Percentiles rank a stretch among this genome's conserved stretches.
Conservation (phyloP, 768 basidiomycete species). For the Naematelia aurantialba region DNA sequence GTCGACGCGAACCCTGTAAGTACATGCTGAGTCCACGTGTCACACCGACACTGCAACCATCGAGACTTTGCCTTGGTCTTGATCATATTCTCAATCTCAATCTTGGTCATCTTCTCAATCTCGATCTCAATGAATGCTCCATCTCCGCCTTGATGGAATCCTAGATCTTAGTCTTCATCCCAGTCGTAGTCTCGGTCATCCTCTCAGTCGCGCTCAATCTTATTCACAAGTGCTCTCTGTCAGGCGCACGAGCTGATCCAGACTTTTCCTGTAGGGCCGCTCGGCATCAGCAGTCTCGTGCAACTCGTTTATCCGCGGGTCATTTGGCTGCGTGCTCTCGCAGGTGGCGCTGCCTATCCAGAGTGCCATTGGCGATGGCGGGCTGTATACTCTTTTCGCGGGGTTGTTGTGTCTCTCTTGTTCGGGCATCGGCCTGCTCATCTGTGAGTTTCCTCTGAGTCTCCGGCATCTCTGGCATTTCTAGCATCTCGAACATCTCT, state of each 20-base stretch:
- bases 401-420: conserved; percentile 59
- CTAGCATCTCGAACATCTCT: neutral
- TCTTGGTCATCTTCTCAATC: too few species aligned
- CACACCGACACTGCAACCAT: too few species aligned
- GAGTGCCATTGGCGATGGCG: conserved; percentile 71
- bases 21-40: neutral
- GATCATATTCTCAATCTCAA: too few species aligned
- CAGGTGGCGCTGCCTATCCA: conserved; percentile 71
- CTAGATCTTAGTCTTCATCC: too few species aligned
- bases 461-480: neutral
- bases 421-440: conserved; percentile 60
- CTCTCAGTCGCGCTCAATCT: too few species aligned
- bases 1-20: conserved; percentile 72
- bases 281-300: conserved; percentile 68
- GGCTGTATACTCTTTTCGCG: conserved; percentile 68
- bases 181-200: too few species aligned
- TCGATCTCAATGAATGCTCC: too few species aligned
- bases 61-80: too few species aligned
- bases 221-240: conserved; percentile 2
- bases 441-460: conserved; percentile 50
- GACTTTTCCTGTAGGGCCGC: conserved; percentile 69
- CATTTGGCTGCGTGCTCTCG: conserved; percentile 63
- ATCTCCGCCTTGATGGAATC: too few species aligned
- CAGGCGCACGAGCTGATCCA: conserved; percentile 58
- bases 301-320: conserved; percentile 73